phyloP scores from a whole-genome alignment of 257 asterid genomes.

The Cinchona pubescens region DNA sequence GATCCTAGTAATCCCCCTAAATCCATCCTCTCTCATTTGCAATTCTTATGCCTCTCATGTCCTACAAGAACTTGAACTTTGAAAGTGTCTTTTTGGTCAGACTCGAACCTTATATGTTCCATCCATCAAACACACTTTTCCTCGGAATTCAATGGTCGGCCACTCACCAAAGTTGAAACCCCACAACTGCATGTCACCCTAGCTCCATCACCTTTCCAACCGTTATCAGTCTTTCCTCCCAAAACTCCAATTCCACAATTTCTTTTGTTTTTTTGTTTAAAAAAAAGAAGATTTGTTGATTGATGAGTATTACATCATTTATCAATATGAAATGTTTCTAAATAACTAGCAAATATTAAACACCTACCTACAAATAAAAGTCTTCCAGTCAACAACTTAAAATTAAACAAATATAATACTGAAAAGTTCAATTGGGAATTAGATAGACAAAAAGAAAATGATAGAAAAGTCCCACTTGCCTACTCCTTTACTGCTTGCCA shows the following conservation, averaged over 20 bases:
- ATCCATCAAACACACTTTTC: background rate
- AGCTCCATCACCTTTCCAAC: constrained; percentile 9
- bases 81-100: background rate
- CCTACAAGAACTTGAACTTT: background rate
- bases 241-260: background rate
- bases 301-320: too few relatives aligned
- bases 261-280: too few relatives aligned
- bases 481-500: constrained; percentile 3
- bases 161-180: constrained; percentile 14
- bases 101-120: background rate
- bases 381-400: background rate
- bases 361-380: background rate
- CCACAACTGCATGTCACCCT: background rate
- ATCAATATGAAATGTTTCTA: background rate
- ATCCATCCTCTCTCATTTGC: background rate
- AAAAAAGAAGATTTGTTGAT: too few relatives aligned
- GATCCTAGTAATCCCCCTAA: background rate
- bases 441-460: background rate
- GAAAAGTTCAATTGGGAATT: background rate
- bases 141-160: constrained; percentile 21
- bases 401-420: background rate
- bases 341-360: background rate
- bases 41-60: background rate
- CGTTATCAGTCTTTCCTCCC: constrained; percentile 11
- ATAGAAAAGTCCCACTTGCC: constrained; percentile 27